Base-by-base conservation (phyloP, 2,329 filamentous ascomycete genomes). In the Phoma sp. region DNA sequence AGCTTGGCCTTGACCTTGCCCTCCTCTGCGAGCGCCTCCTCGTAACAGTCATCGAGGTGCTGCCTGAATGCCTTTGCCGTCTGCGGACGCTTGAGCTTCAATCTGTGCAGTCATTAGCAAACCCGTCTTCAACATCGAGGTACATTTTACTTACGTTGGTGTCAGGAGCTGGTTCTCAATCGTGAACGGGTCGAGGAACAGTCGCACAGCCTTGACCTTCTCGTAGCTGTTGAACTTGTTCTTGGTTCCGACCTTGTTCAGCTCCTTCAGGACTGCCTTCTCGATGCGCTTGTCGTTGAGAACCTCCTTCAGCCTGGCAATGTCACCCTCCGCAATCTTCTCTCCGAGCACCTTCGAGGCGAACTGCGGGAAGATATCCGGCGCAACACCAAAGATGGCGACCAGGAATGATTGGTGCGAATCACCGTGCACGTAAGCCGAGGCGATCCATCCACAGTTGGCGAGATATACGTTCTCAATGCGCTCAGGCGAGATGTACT, bases 401-500 rank as follows among this genome's bases (percentile, higher is more conserved):
- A 99, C 92, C 9, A 98, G 82, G 71, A 84, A 87, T 1, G 90
- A 87, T 80, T 98, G 87, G 57, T 88, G 84, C 57, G 87, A 86
- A 72, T 98, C 93, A 33, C 95, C 95, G 77, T 99, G 93, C 21
- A 98, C 91, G 71, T 91, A 97, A 2, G 88, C 92, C 70, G 89
- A 89, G 18, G 87, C 84, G 21, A 98, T 79, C 64, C 93, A 87
- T 61, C 85, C 88, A 59, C 87, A 87, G 77, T 89, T 92, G 59
- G 90, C 91, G 59, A 96, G 82, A 75, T 93, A 96, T 29, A 96
- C 89, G 74, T 96, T 97, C 81, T 99, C 95, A 71, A 99, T 91
- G 52, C 93, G 91, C 79, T 99, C 95, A 12, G 95, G 95, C 1
- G 93, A 96, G 68, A 99, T 92, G 78, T 99, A 99, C 79, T 99